Evolutionary conservation across 1,284 basidiomycete species (phyloP), one percentile per base, ranked within the genome.

Genomic region (Athelia sp.): DNA sequence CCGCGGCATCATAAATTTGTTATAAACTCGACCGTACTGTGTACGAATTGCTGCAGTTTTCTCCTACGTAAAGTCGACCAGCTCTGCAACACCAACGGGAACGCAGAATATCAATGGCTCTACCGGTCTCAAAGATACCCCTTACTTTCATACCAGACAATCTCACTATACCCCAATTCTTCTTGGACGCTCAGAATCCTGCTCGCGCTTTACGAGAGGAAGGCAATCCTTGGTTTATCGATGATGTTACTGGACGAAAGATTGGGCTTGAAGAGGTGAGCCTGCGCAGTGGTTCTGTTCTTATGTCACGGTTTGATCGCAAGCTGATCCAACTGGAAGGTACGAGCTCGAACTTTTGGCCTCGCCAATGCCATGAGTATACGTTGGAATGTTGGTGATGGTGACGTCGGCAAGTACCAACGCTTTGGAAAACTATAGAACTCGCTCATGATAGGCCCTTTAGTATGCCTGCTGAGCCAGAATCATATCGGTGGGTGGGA

Each of bases 141-240:
- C 63, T 81, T 21, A 73, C 75, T 14, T 56, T 59, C 51, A 80
- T 88, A 52, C 88, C 87, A 13, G 83, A 87, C 59, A 68, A 90
- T 64, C 66, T 90, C 48, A 84, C 83, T 11, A 72, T 90, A 19
- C 75, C 81, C 2, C 89, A 91, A 65, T 90, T 91, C 63, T 72
- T 90, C 42, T 72, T 90, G 23, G 81, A 85, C 56, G 62, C 64
- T 9, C 59, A 73, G 24, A 74, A 81, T 45, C 72, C 79, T 1
- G 52, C 66, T 18, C 71, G 76, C 29, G 84, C 84, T 1, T 24
- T 60, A 10, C 68, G 79, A 42, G 70, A 67, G 15, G 54, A 63
- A 1, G 64, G 64, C 36, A 59, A 64, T 3, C 80, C 83, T 2
- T 88, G 81, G 76, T 67, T 90, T 36, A 79, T 88, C 47, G 79